Evolutionary conservation across 345 rosid genomes (phyloP), one percentile per base, ranked within the genome.

Genomic region (Jatropha curcas): DNA sequence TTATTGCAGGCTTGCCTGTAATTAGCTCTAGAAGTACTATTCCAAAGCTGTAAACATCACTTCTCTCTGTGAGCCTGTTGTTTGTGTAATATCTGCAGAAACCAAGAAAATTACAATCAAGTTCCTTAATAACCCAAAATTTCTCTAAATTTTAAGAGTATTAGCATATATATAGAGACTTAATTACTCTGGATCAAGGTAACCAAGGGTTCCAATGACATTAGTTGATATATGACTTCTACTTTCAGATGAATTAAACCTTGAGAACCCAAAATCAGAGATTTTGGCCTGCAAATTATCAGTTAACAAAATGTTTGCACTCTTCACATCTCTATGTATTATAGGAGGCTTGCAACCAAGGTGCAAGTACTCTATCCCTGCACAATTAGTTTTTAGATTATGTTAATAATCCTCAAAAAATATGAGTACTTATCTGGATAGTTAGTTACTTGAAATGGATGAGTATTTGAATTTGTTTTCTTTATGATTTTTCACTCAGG

Each of bases 321-420:
- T 71, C 53, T 71, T 71, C 5, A 71, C 35, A 33, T 71, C 75
- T 33, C 75, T 71, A 13, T 71, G 75, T 2, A 71, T 13, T 45
- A 71, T 71, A 6, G 67, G 50, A 4, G 67, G 74, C 22, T 39
- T 60, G 58, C 74, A 60, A 16, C 67, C 67, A 60, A 20, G 20
- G 22, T 71, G 67, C 7, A 60, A 9, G n/a, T 71, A 71, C 24
- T 71, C 74, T 33, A 71, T 25, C 10, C 74, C 67, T 71, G 67
- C 33, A 60, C 41, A 37, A 37, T 37, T 37, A 37, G 8, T 37
- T 37, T 37, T 37, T n/a, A 37, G 4, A 37, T 37, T 37, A 37
- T 3, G 41, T 37, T 37, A 37, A 37, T 37, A n/a, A n/a, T n/a
- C n/a, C n/a, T n/a, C n/a, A n/a, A n/a, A n/a, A n/a, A n/a, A n/a